A percentile compares a stretch with the other conserved stretches of the same genome.
Evolutionary conservation across 306 rosid species (phyloP).

Genomic region (Lathyrus aphaca): DNA sequence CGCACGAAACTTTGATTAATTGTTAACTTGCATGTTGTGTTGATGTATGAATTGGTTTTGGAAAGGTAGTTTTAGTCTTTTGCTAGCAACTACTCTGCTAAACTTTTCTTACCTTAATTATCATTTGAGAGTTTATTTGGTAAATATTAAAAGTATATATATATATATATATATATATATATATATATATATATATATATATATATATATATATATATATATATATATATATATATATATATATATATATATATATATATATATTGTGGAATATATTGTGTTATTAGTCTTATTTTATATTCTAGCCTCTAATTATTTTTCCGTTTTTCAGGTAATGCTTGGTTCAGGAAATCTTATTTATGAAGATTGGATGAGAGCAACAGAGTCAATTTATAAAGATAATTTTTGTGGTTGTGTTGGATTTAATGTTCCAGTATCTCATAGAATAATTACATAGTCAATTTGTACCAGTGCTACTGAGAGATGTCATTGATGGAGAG

Average conservation of each 20-base stretch:
- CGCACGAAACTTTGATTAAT: background rate
- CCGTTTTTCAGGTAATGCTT: slow-evolving; percentile 75
- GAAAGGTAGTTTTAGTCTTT: slow-evolving; percentile 60
- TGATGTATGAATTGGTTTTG: slow-evolving; percentile 4
- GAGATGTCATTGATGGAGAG: too few species aligned
- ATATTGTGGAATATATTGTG: slow-evolving; percentile 29
- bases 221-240: too few species aligned
- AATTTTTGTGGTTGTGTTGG: slow-evolving; percentile 95
- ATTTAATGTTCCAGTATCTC: slow-evolving; percentile 84
- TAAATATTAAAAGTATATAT: background rate
- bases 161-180: too few species aligned
- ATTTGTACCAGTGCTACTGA: too few species aligned
- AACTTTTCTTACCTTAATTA: slow-evolving; percentile 31
- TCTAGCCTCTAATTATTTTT: slow-evolving; percentile 24
- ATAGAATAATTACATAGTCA: too few species aligned
- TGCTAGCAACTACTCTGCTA: background rate
- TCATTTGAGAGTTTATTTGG: slow-evolving; percentile 24
- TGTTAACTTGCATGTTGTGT: background rate
- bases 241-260: too few species aligned
- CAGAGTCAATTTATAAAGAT: slow-evolving; percentile 63
- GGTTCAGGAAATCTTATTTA: slow-evolving; percentile 69
- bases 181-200: too few species aligned
- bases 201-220: too few species aligned
- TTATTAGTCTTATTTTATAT: slow-evolving; percentile 11
- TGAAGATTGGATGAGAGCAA: slow-evolving; percentile 91